Evolutionary conservation across 129 eudicot species (phyloP), one percentile per base, ranked within the genome.

Genomic region (Flaveria trinervia): DNA sequence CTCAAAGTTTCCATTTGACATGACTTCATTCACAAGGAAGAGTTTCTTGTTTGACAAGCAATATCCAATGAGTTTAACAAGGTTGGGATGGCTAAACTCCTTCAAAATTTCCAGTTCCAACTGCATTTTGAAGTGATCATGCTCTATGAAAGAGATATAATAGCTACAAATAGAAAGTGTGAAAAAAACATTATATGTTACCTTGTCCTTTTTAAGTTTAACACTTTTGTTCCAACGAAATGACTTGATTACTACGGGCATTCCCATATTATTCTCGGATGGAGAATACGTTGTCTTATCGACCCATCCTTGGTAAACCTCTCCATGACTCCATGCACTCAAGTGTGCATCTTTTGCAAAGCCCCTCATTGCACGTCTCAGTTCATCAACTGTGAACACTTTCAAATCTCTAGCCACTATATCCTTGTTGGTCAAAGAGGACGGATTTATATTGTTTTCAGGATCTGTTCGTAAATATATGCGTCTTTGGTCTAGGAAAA

Each of bases 1-100:
- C 26, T 55, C 46, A 15, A 76, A 44, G 62, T 51, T 70, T 51
- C 74, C 74, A 1, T 70, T 51, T 7, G 11, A 33, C 68, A 71
- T 52, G 81, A 70, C 30, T 70, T 82, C 81, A 70, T 70, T 51
- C 62, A 76, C 85, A 70, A 82, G 64, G 54, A 82, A 20, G 64
- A 70, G 17, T 7, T 69, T 72, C 30, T 70, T n/a, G 44, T 9
- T 36, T 12, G 45, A 44, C 23, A 17, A 60, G 57, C 85, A 82
- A 49, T 50, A 76, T 17, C 85, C 85, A 50, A 71, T 43, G 18
- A 72, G 60, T 41, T 62, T 82, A n/a, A 61, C 52, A 62, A 81
- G 74, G 69, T 76, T 62, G 44, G 81, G 85, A 70, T 81, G 81
- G 11, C 30, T 6, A 39, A 76, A n/a, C 6, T 49, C 59, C 76